These are phyloP conservation scores for Crotalaria pallida DNA, from an alignment of 306 rosid species.

Conservation along the genomic window DNA sequence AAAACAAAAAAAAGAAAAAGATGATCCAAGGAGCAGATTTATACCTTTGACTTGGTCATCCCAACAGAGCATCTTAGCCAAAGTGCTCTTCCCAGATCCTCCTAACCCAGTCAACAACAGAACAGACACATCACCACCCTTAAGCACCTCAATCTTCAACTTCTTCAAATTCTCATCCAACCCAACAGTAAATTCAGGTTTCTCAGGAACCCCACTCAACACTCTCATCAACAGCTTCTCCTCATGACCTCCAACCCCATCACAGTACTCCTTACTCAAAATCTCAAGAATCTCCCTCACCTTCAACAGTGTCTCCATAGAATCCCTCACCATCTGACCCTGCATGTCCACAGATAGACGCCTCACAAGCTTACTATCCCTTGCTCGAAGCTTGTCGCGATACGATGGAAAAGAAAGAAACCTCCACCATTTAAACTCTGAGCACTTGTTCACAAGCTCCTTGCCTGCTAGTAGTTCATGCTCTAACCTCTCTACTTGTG, in stretches of 20 bases:
- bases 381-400: slow-evolving; percentile 3
- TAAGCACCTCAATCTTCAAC: slow-evolving; percentile 35
- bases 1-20: not conserved
- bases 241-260: not conserved
- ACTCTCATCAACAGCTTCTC: not conserved
- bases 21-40: not conserved
- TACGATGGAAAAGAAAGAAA: not conserved
- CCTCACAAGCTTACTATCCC: not conserved
- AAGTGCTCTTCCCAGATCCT: slow-evolving; percentile 57
- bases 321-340: not conserved
- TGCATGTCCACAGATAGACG: not conserved
- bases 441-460: slow-evolving; percentile 18
- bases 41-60: slow-evolving; percentile 42
- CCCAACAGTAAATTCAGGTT: slow-evolving; percentile 34
- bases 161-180: slow-evolving; percentile 30
- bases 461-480: not conserved
- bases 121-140: slow-evolving; percentile 3
- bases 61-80: slow-evolving; percentile 48
- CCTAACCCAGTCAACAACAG: slow-evolving; percentile 46
- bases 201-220: slow-evolving; percentile 30
- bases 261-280: not conserved
- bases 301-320: not conserved
- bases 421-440: slow-evolving; percentile 24
- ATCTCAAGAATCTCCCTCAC: not conserved
- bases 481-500: not conserved